Evolutionary conservation across 2,329 filamentous ascomycete species (phyloP).

Genomic region (Tolypocladium paradoxum): DNA sequence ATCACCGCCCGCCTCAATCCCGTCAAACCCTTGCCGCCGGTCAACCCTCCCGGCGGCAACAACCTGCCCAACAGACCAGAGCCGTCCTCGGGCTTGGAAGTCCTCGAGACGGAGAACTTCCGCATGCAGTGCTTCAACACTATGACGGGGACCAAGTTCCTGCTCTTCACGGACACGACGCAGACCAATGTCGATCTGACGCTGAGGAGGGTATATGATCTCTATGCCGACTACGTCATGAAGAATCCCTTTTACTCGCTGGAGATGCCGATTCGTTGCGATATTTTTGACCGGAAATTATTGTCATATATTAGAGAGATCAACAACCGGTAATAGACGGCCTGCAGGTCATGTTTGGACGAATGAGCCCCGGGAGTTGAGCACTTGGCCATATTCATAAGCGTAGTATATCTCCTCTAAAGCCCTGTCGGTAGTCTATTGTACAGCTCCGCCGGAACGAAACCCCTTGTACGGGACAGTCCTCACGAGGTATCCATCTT

Average conservation of each 20-base stretch:
- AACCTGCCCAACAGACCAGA: slow-evolving; percentile 41
- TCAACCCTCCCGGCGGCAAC: slow-evolving; percentile 24
- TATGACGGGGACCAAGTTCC: slow-evolving; percentile 86
- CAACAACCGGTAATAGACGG: slow-evolving; percentile 40
- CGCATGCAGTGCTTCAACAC: slow-evolving; percentile 94
- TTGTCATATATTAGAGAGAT: slow-evolving; percentile 68
- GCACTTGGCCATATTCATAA: background rate
- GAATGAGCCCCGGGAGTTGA: background rate
- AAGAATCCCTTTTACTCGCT: slow-evolving; percentile 98
- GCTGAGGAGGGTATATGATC: slow-evolving; percentile 77
- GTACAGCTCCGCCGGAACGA: slow-evolving; percentile 16
- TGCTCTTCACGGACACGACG: slow-evolving; percentile 84
- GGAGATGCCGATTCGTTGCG: slow-evolving; percentile 94
- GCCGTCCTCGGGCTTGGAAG: slow-evolving; percentile 71
- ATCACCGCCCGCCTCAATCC: slow-evolving; percentile 55
- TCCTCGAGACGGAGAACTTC: slow-evolving; percentile 89
- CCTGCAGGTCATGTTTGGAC: background rate
- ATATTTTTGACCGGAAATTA: slow-evolving; percentile 84
- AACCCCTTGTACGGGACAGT: background rate
- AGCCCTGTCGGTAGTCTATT: slow-evolving; percentile 12
- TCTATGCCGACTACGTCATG: slow-evolving; percentile 97
- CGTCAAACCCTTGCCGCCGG: slow-evolving; percentile 27
- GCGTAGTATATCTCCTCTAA: background rate
- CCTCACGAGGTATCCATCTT: slow-evolving; percentile 76
- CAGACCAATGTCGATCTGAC: slow-evolving; percentile 81